Percentiles rank a stretch among this genome's conserved stretches.
Evolutionary conservation across 768 basidiomycete genomes (phyloP).

Genomic region (Wakefieldia striispora): DNA sequence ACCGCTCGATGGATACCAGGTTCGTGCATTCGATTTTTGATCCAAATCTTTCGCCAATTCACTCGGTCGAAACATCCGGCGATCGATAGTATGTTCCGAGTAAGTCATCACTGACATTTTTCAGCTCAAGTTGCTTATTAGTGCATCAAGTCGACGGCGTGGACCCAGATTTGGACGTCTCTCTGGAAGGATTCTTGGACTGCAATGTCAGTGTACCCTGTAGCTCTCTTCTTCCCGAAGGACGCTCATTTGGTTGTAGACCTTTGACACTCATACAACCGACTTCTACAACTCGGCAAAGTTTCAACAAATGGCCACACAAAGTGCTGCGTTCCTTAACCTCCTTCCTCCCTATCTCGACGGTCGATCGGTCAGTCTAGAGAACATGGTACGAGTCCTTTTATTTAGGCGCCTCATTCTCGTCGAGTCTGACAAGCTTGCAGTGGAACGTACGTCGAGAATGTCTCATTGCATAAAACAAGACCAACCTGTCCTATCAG

Average conservation of each 20-base stretch:
- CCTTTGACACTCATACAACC: constrained; percentile 45
- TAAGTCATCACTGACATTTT: constrained; percentile 17
- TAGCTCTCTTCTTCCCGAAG: not conserved
- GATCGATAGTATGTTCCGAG: constrained; percentile 40
- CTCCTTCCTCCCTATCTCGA: constrained; percentile 52
- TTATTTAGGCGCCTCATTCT: not conserved
- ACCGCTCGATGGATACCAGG: constrained; percentile 67
- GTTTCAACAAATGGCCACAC: constrained; percentile 46
- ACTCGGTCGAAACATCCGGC: not conserved
- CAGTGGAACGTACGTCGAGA: constrained; percentile 45
- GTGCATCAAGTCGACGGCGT: constrained; percentile 54
- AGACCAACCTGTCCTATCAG: constrained; percentile 30
- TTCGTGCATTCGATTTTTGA: constrained; percentile 10
- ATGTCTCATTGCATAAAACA: not conserved
- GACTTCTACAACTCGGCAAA: constrained; percentile 53
- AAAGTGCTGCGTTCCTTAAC: constrained; percentile 47
- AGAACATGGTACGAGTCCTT: constrained; percentile 51
- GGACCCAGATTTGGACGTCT: constrained; percentile 57
- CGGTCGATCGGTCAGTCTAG: constrained; percentile 47
- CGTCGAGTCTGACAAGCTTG: constrained; percentile 5
- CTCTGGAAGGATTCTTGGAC: constrained; percentile 63
- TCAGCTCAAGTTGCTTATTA: constrained; percentile 2
- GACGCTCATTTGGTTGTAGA: constrained; percentile 30
- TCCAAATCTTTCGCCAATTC: constrained; percentile 15
- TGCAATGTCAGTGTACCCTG: constrained; percentile 47